These are phyloP conservation scores for Symmetrospora coprosmae DNA, from an alignment of 768 basidiomycete genomes.

Conservation along the genomic window DNA sequence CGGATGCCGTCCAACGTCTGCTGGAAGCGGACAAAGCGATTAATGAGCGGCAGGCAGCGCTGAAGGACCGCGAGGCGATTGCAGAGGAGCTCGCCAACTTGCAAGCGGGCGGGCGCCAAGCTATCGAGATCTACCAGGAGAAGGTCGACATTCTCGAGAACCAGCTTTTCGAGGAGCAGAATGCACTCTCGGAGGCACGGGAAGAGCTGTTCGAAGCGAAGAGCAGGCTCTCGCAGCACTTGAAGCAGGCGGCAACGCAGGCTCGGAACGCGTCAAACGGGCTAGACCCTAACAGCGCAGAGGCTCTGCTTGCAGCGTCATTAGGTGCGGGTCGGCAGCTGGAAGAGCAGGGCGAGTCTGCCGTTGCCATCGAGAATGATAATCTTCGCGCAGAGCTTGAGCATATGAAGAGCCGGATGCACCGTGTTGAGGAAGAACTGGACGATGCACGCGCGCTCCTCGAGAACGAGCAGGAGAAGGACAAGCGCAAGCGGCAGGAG, in stretches of 20 bases:
- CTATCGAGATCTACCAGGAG: constrained; percentile 69
- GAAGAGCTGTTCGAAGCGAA: constrained; percentile 13
- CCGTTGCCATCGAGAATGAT: constrained; percentile 87
- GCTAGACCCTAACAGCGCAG: neutral
- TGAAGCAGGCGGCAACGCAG: neutral
- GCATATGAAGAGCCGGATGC: constrained; percentile 65
- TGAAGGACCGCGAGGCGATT: constrained; percentile 45
- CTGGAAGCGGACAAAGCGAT: constrained; percentile 35
- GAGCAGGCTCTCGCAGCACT: neutral
- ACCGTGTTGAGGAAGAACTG: constrained; percentile 63
- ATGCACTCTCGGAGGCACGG: neutral
- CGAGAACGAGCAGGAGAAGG: constrained; percentile 48
- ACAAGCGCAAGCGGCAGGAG: constrained; percentile 31
- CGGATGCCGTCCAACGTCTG: constrained; percentile 37
- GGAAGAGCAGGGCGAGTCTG: constrained; percentile 42
- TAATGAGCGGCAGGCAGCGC: constrained; percentile 39
- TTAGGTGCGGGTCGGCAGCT: constrained; percentile 37
- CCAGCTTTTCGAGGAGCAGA: constrained; percentile 31
- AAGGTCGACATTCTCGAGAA: constrained; percentile 56
- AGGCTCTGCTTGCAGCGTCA: constrained; percentile 5
- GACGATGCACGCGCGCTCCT: constrained; percentile 54
- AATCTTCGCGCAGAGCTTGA: constrained; percentile 74
- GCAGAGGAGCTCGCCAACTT: too few relatives aligned
- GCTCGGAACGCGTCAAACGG: neutral
- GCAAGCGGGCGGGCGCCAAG: constrained; percentile 46